Evolutionary conservation across 176 grass and related monocot genomes (phyloP).

Genomic region (Aechmea fasciata): DNA sequence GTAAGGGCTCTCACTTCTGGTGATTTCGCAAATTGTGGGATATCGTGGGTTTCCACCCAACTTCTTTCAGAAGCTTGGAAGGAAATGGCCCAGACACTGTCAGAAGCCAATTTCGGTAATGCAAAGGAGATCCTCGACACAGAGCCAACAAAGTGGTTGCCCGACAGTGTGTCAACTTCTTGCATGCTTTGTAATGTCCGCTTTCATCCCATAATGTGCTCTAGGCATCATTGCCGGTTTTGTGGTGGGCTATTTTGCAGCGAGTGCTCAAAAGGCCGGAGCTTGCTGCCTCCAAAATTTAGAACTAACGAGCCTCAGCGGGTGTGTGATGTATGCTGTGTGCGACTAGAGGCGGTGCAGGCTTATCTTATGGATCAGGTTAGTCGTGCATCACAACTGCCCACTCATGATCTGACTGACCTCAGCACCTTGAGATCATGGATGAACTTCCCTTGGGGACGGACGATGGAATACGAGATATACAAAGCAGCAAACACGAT

Average conservation of each 20-base stretch:
- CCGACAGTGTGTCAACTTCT: conserved; percentile 60
- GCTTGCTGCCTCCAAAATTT: conserved; percentile 78
- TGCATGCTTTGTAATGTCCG: conserved; percentile 71
- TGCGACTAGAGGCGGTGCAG: conserved; percentile 59
- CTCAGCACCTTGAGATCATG: conserved; percentile 72
- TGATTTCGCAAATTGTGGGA: conserved; percentile 37
- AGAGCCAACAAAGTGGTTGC: conserved; percentile 72
- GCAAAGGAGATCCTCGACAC: conserved; percentile 52
- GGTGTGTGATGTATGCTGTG: conserved; percentile 81
- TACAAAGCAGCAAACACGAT: conserved; percentile 88
- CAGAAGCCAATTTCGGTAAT: conserved; percentile 36
- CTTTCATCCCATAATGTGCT: conserved; percentile 83
- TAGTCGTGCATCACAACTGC: conserved; percentile 54
- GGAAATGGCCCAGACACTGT: conserved; percentile 48
- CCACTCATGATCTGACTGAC: conserved; percentile 72
- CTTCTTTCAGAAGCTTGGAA: conserved; percentile 71
- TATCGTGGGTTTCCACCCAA: conserved; percentile 44
- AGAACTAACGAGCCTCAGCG: conserved; percentile 65
- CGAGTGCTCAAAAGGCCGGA: conserved; percentile 74
- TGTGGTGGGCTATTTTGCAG: conserved; percentile 76
- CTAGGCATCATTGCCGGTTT: conserved; percentile 75
- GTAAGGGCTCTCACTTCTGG: conserved; percentile 32
- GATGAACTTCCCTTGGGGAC: conserved; percentile 76
- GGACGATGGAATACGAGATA: conserved; percentile 83
- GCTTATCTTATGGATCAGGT: conserved; percentile 60